Evolutionary conservation across 2,329 filamentous ascomycete genomes (phyloP), one percentile per base, ranked within the genome.

Genomic region (Hymenoscyphus repandus): DNA sequence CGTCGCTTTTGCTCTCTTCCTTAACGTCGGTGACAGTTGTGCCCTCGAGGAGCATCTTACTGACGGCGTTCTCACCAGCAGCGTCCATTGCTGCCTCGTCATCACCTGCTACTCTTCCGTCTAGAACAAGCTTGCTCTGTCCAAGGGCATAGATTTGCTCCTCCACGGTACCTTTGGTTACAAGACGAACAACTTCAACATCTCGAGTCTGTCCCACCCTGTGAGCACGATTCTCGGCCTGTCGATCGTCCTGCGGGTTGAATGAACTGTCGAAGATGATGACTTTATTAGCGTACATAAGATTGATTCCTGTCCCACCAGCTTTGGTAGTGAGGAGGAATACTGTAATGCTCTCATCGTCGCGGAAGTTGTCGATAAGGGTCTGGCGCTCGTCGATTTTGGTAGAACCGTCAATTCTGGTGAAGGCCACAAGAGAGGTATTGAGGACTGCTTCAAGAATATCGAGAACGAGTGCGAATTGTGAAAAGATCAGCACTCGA

Each of bases 211-310:
- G 93, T 0, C 93, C 93, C 7, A 99, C 88, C 12, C 93, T 86
- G 70, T 99, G 93, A 0, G 93, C 93, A 15, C 93, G 85, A 68
- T 99, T 97, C 74, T 97, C 93, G 0, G 93, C 93, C 68, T 99
- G 93, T n/a, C 96, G 84, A 65, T 99, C 93, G 60, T 97, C 92
- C 66, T 99, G 93, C 0, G 93, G 93, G 62, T 99, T 99, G 72
- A 96, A 96, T n/a, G 85, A 89, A 57, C 88, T 87, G 69, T 99
- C 93, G 67, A 97, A 96, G 63, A 99, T 93, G 69, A 99, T 82
- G 60, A 99, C 92, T 70, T 96, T 97, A 74, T 97, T 97, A 4
- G 93, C 93, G 33, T 87, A 88, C 6, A 92, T 93, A 49, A 99
- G 72, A 69, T 99, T 99, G 72, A 99, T 95, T 37, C 93, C 93